These are phyloP conservation scores for Eucalyptus paniculata DNA, from an alignment of 345 rosid species.

Conservation along the genomic window DNA sequence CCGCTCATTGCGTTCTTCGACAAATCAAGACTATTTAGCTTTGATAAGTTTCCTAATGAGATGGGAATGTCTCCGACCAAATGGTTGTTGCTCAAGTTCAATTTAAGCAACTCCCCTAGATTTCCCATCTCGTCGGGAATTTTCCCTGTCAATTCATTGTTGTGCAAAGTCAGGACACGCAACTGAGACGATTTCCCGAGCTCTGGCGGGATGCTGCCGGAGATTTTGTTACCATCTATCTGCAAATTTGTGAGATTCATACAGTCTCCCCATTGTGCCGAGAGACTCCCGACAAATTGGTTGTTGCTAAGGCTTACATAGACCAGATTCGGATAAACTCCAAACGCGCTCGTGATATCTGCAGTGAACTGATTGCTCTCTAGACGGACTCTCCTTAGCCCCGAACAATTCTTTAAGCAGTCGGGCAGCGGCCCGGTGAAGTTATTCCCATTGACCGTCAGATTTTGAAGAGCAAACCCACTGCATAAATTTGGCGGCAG, in stretches of 20 bases:
- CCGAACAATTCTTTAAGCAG: conserved; percentile 37
- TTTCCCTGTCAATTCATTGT: conserved; percentile 29
- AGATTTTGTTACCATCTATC: conserved; percentile 33
- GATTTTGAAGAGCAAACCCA: conserved; percentile 11
- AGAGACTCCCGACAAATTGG: conserved; percentile 31
- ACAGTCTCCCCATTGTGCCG: conserved; percentile 51
- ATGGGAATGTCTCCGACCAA: conserved; percentile 28
- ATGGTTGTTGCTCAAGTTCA: conserved; percentile 38
- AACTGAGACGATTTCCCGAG: conserved; percentile 27
- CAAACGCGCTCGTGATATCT: conserved; percentile 42
- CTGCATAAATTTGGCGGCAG: conserved; percentile 48
- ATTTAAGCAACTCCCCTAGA: conserved; percentile 9
- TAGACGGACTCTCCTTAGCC: conserved; percentile 23
- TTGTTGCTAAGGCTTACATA: conserved; percentile 24
- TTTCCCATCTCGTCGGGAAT: conserved; percentile 39
- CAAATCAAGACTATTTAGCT: conserved; percentile 27
- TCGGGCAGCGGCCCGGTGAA: conserved; percentile 45
- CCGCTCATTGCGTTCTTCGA: conserved; percentile 27
- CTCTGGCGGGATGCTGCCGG: conserved; percentile 39
- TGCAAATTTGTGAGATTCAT: conserved; percentile 26
- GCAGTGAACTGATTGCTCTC: conserved; percentile 42
- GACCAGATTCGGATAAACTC: conserved; percentile 24
- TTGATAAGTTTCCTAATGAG: conserved; percentile 10
- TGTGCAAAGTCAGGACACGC: conserved; percentile 16
- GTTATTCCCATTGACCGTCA: conserved; percentile 24